phyloP scores from a whole-genome alignment of 139 green algal species.

The Limnomonas spitsbergensis region DNA sequence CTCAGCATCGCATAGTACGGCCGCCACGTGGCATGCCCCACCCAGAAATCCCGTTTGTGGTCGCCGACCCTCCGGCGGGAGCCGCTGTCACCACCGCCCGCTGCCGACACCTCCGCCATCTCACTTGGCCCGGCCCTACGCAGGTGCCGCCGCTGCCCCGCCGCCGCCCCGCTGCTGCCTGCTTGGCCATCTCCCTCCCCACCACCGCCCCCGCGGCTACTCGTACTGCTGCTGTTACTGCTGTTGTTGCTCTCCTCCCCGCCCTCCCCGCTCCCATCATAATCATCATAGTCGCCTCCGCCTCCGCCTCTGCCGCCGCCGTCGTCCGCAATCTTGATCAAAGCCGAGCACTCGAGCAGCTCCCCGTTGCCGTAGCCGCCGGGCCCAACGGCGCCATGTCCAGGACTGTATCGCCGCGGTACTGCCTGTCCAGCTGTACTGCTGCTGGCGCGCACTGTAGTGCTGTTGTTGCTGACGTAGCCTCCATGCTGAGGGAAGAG shows the following conservation, averaged over 20 bases:
- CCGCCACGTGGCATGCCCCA: constrained; percentile 39
- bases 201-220: too few relatives aligned
- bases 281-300: neutral
- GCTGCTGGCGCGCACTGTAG: neutral
- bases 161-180: too few relatives aligned
- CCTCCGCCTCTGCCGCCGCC: neutral
- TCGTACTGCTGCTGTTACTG: neutral
- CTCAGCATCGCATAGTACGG: constrained; percentile 45
- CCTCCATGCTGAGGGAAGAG: constrained; percentile 28
- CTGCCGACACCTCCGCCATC: too few relatives aligned
- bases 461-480: neutral
- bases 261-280: neutral
- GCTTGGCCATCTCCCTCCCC: neutral
- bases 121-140: too few relatives aligned
- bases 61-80: too few relatives aligned
- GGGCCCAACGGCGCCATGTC: constrained; percentile 29
- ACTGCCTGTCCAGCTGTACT: neutral
- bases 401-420: constrained; percentile 21
- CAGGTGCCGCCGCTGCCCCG: too few relatives aligned
- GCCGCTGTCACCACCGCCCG: too few relatives aligned
- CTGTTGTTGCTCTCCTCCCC: neutral
- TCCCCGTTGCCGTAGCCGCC: constrained; percentile 33
- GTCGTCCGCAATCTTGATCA: constrained; percentile 24
- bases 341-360: constrained; percentile 31
- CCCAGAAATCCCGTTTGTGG: constrained; percentile 13